Evolutionary conservation across 441 rosid species (phyloP).

Genomic region (Adansonia madagascariensis): DNA sequence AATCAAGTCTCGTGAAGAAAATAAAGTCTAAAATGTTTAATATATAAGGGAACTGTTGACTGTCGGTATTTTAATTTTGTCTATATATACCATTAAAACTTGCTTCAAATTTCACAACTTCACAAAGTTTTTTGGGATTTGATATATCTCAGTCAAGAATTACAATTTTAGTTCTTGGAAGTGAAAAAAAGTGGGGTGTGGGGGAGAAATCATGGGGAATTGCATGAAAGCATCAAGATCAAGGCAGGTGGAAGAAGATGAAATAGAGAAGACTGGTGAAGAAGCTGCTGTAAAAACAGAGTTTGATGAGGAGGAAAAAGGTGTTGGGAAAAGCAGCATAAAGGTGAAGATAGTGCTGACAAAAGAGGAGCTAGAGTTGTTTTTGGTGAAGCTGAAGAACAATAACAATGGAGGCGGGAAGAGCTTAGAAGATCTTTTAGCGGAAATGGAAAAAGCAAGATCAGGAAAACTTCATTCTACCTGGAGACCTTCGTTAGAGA

Average conservation of each 20-base stretch:
- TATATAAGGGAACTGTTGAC: neutral
- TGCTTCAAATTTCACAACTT: constrained; percentile 3
- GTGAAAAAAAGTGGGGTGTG: too few relatives aligned
- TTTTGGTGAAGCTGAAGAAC: constrained; percentile 54
- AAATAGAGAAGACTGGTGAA: neutral
- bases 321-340: constrained; percentile 32
- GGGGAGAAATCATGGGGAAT: constrained; percentile 58
- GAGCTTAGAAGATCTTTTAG: constrained; percentile 49
- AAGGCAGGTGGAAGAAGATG: constrained; percentile 28
- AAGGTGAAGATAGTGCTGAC: constrained; percentile 79
- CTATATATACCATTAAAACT: constrained; percentile 27
- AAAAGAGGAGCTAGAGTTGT: constrained; percentile 69
- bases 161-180: neutral
- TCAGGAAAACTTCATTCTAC: constrained; percentile 12
- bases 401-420: constrained; percentile 36
- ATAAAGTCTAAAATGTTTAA: constrained; percentile 1
- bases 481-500: constrained; percentile 81
- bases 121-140: constrained; percentile 22
- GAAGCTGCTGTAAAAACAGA: constrained; percentile 13
- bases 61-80: neutral
- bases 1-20: neutral
- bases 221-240: constrained; percentile 47
- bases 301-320: constrained; percentile 14
- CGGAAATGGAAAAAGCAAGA: constrained; percentile 59
- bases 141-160: neutral